A percentile compares a stretch with the other conserved stretches of the same genome.
Conservation (phyloP, 2,329 filamentous ascomycete species). For the Akanthomyces dipterigenus region DNA sequence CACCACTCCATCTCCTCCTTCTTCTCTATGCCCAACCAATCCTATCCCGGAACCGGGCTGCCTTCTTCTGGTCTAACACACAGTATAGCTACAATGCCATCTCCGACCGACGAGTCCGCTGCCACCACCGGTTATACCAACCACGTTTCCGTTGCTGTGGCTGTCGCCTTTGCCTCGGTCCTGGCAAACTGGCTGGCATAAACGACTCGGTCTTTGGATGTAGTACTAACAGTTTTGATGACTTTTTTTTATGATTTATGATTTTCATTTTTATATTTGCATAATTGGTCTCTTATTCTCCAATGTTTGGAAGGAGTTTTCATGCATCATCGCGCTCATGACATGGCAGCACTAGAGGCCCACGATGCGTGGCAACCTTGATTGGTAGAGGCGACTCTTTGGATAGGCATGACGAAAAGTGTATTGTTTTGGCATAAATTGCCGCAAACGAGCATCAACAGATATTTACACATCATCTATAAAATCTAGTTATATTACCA, state of each 20-base stretch:
- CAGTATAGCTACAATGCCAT: slow-evolving; percentile 9
- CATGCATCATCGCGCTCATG: background rate
- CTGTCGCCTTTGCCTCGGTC: background rate
- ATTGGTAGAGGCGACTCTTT: slow-evolving; percentile 6
- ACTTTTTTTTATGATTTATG: slow-evolving; percentile 8
- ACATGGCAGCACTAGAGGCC: background rate
- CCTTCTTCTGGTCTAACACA: slow-evolving; percentile 10
- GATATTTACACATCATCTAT: slow-evolving; percentile 7
- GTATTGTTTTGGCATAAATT: background rate
- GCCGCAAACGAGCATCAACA: background rate
- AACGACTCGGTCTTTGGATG: background rate
- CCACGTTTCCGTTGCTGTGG: slow-evolving; percentile 1
- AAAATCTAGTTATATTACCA: background rate
- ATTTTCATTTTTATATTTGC: slow-evolving; percentile 7
- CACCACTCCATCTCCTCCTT: slow-evolving; percentile 3
- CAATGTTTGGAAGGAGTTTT: slow-evolving; percentile 1
- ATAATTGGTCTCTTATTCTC: background rate
- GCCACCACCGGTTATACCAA: background rate
- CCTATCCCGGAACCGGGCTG: background rate
- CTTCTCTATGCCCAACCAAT: slow-evolving; percentile 5
- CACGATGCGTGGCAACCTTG: background rate
- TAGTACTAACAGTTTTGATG: slow-evolving; percentile 1
- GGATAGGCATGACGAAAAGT: slow-evolving; percentile 8
- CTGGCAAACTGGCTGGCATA: slow-evolving; percentile 4
- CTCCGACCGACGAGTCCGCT: slow-evolving; percentile 4